These are phyloP conservation scores for Passiflora organensis DNA, from an alignment of 345 rosid species.

Conservation along the genomic window DNA sequence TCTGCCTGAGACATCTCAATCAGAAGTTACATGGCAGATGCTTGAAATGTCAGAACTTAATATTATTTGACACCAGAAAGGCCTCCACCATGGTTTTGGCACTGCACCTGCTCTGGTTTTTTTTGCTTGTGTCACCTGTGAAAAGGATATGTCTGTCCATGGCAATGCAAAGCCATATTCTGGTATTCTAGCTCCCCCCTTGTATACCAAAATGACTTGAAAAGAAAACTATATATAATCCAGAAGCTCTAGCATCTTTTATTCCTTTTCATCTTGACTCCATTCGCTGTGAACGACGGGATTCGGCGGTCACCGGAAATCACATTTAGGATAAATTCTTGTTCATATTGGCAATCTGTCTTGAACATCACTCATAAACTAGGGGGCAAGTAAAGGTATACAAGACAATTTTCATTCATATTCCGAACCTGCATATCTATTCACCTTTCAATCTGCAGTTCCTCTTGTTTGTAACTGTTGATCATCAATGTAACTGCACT, in stretches of 20 bases:
- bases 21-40: slow-evolving; percentile 45
- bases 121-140: not conserved
- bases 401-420: no score
- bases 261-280: not conserved
- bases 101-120: not conserved
- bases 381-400: no score
- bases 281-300: not conserved
- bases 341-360: not conserved
- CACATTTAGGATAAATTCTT: not conserved
- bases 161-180: not conserved
- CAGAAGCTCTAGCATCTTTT: not conserved
- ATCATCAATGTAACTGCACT: no score
- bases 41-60: slow-evolving; percentile 48
- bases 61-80: slow-evolving; percentile 34
- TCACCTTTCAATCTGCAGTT: no score
- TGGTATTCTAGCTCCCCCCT: not conserved
- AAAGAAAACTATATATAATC: not conserved
- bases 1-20: slow-evolving; percentile 24
- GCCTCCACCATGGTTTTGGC: not conserved
- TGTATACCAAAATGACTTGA: not conserved
- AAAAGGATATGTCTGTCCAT: not conserved
- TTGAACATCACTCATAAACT: not conserved
- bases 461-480: no score
- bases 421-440: no score
- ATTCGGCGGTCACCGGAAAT: not conserved